These are phyloP conservation scores for Aspergillus viridinutans DNA, from an alignment of 2,329 filamentous ascomycete genomes.

Conservation along the genomic window DNA sequence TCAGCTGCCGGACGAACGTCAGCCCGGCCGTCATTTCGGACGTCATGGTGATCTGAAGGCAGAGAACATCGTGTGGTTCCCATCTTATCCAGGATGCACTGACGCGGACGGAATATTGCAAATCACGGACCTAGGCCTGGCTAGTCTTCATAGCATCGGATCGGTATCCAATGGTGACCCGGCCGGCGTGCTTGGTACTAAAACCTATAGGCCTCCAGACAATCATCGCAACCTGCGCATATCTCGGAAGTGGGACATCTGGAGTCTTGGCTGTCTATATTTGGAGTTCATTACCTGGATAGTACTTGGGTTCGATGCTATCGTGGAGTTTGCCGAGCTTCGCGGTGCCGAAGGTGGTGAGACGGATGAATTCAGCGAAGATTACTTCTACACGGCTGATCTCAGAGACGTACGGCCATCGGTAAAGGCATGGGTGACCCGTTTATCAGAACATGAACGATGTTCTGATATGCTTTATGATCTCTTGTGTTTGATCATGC, in stretches of 20 bases:
- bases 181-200: constrained; percentile 9
- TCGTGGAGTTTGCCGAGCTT: constrained; percentile 2
- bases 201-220: constrained; percentile 42
- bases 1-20: background rate
- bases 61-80: constrained; percentile 34
- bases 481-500: background rate
- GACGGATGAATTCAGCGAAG: background rate
- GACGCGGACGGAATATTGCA: constrained; percentile 17
- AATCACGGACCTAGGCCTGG: constrained; percentile 34
- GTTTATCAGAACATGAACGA: background rate
- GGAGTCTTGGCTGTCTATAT: constrained; percentile 34
- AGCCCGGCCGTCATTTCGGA: constrained; percentile 19
- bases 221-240: constrained; percentile 17
- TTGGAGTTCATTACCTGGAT: constrained; percentile 38
- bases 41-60: constrained; percentile 36
- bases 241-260: constrained; percentile 21
- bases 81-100: background rate
- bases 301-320: constrained; percentile 18
- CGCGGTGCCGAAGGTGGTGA: constrained; percentile 1
- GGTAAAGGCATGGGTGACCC: constrained; percentile 4
- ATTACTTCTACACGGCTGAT: constrained; percentile 7
- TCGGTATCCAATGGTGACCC: constrained; percentile 25
- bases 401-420: background rate
- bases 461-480: background rate
- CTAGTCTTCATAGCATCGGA: constrained; percentile 29